Evolutionary conservation across 2,329 filamentous ascomycete genomes (phyloP).

Genomic region (Lachnellula hyalina): DNA sequence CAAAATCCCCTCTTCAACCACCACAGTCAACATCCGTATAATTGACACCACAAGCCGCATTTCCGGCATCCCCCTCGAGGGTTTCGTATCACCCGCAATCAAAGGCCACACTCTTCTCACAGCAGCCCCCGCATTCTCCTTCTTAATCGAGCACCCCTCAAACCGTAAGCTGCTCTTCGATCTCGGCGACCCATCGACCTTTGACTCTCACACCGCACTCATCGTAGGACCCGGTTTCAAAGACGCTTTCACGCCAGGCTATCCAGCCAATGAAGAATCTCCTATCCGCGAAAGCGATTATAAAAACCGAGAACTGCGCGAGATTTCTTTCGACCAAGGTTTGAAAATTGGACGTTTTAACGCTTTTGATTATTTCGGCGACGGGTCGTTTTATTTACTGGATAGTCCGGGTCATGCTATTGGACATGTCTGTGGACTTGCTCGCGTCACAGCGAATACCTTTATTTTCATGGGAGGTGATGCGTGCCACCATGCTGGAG

Average conservation of each 20-base stretch:
- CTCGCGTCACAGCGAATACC: constrained; percentile 35
- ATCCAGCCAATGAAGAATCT: constrained; percentile 36
- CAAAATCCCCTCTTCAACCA: constrained; percentile 28
- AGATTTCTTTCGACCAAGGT: constrained; percentile 31
- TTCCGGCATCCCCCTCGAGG: constrained; percentile 15
- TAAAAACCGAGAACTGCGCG: constrained; percentile 32
- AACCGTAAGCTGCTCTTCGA: constrained; percentile 32
- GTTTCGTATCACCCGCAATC: constrained; percentile 28
- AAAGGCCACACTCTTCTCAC: constrained; percentile 33
- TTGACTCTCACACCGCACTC: constrained; percentile 37
- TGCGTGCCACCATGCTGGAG: constrained; percentile 39
- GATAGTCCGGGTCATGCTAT: constrained; percentile 47
- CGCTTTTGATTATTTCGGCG: constrained; percentile 48
- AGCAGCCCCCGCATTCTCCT: constrained; percentile 38
- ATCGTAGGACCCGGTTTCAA: constrained; percentile 45
- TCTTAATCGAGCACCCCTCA: constrained; percentile 42
- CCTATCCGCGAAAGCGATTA: constrained; percentile 38
- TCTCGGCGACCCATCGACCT: constrained; percentile 38
- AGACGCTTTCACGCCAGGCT: constrained; percentile 37
- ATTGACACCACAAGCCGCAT: constrained; percentile 31
- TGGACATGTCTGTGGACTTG: constrained; percentile 46
- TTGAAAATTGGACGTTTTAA: constrained; percentile 41
- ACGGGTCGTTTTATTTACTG: constrained; percentile 51
- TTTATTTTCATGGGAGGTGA: constrained; percentile 49
- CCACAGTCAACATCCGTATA: constrained; percentile 30